Evolutionary conservation across 169 alveolate genomes (phyloP), one percentile per base, ranked within the genome.

Genomic region (Plasmodium cynomolgi): DNA sequence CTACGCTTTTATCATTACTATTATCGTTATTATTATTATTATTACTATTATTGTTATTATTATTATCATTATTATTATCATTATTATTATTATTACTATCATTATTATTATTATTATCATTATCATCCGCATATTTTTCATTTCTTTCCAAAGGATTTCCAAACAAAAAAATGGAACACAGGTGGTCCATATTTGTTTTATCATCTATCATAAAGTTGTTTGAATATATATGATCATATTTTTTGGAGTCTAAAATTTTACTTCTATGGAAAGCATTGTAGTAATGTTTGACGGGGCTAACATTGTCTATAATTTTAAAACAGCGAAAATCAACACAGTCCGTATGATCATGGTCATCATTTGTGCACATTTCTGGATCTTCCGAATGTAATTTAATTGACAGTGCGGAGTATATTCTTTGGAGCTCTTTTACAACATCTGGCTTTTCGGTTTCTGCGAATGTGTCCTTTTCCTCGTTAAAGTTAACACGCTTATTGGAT

Each of bases 111-210:
- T 34, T 37, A 34, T 68, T 39, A 29, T 11, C 13, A 47, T 11
- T 47, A 47, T 15, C 13, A 47, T 80, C 41, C 81, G 23, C 83
- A 62, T 80, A 79, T 88, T 88, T 74, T 80, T 88, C 91, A 88
- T 80, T 88, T 88, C 94, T 88, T 88, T 88, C 94, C 81, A 88
- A 80, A 56, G 94, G 94, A 29, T 88, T 88, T 79, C 94, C 94
- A 88, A 88, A 88, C 50, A 88, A 80, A 68, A 88, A 88, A 62
- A 88, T 71, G 73, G 94, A 88, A 23, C 90, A 80, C 33, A 88
- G 81, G 73, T 88, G 94, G 50, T 88, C 94, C 90, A 88, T 56
- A 88, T 88, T 88, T 62, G 90, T 79, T 80, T 88, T 88, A 20
- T 88, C 44, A 56, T 79, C 91, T 81, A 88, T 23, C 81, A 88